Conservation (phyloP, 371 early-diverging fungal species). For the Gilbertella persicaria region DNA sequence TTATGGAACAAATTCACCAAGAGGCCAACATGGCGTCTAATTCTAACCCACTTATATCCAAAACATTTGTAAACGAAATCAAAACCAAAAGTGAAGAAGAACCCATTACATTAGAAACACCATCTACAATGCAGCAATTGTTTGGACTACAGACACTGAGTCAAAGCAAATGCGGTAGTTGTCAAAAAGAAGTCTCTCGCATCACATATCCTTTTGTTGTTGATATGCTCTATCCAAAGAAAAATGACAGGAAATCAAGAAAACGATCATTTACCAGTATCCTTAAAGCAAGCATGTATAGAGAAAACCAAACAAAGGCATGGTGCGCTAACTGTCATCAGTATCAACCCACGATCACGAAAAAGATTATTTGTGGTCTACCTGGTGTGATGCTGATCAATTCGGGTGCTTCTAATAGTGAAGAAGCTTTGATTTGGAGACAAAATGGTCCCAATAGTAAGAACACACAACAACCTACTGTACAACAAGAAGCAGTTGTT, state of each 20-base stretch:
- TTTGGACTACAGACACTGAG: constrained; percentile 70
- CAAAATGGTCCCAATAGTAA: constrained; percentile 47
- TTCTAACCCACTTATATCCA: constrained; percentile 42
- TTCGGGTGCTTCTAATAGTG: constrained; percentile 60
- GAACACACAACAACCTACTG: constrained; percentile 10
- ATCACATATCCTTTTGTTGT: constrained; percentile 78
- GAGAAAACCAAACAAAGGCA: constrained; percentile 76
- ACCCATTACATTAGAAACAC: constrained; percentile 15
- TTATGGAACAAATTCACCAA: constrained; percentile 84
- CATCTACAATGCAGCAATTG: constrained; percentile 70
- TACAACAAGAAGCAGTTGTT: background rate
- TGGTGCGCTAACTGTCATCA: constrained; percentile 79
- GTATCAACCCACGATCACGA: constrained; percentile 70
- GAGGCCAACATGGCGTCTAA: constrained; percentile 56
- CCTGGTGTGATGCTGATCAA: constrained; percentile 75
- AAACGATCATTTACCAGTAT: constrained; percentile 61
- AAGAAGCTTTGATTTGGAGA: constrained; percentile 55
- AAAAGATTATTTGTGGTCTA: constrained; percentile 59
- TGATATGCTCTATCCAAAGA: constrained; percentile 74
- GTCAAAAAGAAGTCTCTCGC: constrained; percentile 58
- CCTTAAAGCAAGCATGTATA: constrained; percentile 65
- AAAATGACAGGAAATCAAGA: constrained; percentile 42
- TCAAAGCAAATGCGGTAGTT: constrained; percentile 66
- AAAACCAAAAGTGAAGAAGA: constrained; percentile 12
- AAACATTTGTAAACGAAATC: constrained; percentile 13